phyloP scores from a whole-genome alignment of 345 rosid species.

The sweet orange (Citrus sinensis) region DNA sequence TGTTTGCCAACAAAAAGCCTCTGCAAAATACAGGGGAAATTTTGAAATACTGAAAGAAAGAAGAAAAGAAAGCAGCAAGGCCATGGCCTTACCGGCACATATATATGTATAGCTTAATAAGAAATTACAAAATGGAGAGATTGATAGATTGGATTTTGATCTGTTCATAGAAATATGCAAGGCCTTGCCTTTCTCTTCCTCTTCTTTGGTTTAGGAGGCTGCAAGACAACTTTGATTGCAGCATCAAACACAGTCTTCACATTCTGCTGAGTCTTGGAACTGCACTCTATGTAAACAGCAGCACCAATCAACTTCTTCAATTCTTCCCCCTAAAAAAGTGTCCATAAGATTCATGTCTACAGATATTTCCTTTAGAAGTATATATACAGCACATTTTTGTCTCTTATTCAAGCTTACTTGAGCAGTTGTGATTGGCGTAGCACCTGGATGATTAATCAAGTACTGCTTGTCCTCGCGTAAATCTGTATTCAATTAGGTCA shows the following conservation, averaged over 20 bases:
- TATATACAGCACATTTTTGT: background rate
- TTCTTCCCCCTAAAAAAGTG: conserved; percentile 43
- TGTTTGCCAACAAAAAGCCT: background rate
- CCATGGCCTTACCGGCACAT: background rate
- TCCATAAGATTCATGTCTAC: background rate
- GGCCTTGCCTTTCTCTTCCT: conserved; percentile 27
- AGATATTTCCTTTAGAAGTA: background rate
- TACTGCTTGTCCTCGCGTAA: conserved; percentile 48
- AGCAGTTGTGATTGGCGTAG: conserved; percentile 38
- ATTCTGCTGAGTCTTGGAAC: conserved; percentile 58
- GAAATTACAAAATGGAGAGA: background rate
- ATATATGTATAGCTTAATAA: background rate
- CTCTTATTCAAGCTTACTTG: conserved; percentile 27
- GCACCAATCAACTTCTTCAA: conserved; percentile 52
- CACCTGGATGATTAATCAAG: conserved; percentile 41
- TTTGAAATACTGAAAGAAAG: background rate
- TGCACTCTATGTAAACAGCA: conserved; percentile 50
- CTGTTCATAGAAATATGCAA: conserved; percentile 34
- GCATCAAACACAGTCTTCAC: conserved; percentile 54
- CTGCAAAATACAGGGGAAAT: background rate
- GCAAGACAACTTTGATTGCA: conserved; percentile 51
- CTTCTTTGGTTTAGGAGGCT: conserved; percentile 51
- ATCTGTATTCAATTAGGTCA: conserved; percentile 28
- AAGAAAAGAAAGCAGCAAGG: background rate
- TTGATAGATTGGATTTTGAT: background rate